Conservation (phyloP, 805 yeast genomes). For the Pichia gijzeniarum region DNA sequence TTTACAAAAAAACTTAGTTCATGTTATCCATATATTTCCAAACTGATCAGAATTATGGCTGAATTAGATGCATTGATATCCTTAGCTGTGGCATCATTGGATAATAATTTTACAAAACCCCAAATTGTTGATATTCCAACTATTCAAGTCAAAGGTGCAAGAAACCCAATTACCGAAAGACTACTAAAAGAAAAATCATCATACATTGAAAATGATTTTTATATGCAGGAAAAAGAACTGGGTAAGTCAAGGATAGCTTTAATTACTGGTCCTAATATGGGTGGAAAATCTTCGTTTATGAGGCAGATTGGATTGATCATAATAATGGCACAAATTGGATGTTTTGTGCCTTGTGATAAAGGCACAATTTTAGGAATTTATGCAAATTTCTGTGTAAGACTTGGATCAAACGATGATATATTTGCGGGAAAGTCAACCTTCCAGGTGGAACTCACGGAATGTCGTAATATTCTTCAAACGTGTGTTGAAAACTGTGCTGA, state of each 20-base stretch:
- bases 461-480: constrained; percentile 45
- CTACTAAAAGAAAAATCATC: constrained; percentile 12
- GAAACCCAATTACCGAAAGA: constrained; percentile 33
- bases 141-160: constrained; percentile 47
- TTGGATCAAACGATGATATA: constrained; percentile 82
- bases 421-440: constrained; percentile 76
- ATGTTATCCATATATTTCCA: constrained; percentile 34
- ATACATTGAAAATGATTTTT: constrained; percentile 64
- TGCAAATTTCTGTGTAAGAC: constrained; percentile 46
- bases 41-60: constrained; percentile 43
- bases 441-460: constrained; percentile 68
- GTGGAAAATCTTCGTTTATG: constrained; percentile 76
- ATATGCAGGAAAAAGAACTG: constrained; percentile 30
- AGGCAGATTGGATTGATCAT: constrained; percentile 65
- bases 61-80: constrained; percentile 63
- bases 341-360: constrained; percentile 67
- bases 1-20: constrained; percentile 37
- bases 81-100: constrained; percentile 51
- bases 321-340: constrained; percentile 73
- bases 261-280: constrained; percentile 86
- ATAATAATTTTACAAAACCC: constrained; percentile 45
- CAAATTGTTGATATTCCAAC: constrained; percentile 39
- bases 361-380: constrained; percentile 49
- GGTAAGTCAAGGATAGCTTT: constrained; percentile 48
- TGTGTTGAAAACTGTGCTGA: constrained; percentile 27